Percentiles rank a stretch among this genome's conserved stretches.
phyloP scores from a whole-genome alignment of 176 grass and related monocot genomes.

The Cocos nucifera region DNA sequence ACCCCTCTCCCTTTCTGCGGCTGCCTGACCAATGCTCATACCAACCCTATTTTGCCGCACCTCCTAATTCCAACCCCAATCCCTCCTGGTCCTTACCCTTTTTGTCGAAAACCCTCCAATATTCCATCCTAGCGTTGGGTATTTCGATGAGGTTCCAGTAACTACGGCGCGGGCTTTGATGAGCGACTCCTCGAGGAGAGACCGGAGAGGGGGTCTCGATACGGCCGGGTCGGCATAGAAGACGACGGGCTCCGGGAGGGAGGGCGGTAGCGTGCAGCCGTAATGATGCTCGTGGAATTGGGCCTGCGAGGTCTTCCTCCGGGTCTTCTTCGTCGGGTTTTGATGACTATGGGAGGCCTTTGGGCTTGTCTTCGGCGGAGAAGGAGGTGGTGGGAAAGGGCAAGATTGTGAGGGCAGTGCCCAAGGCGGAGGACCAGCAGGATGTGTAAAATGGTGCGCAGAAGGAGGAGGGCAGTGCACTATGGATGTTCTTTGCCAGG shows the following conservation, averaged over 20 bases:
- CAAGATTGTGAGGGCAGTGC: conserved; percentile 82
- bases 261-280: conserved; percentile 49
- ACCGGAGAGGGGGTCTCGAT: background rate
- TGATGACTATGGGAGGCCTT: conserved; percentile 90
- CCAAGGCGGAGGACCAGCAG: conserved; percentile 63
- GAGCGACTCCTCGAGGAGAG: conserved; percentile 38
- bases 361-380: conserved; percentile 34
- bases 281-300: conserved; percentile 63
- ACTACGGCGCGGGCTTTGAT: conserved; percentile 18
- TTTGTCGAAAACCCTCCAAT: conserved; percentile 26
- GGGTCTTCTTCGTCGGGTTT: conserved; percentile 25
- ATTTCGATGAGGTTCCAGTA: conserved; percentile 2
- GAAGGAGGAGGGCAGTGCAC: conserved; percentile 55
- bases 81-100: conserved; percentile 27
- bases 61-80: conserved; percentile 8
- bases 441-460: conserved; percentile 67
- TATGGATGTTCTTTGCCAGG: conserved; percentile 92
- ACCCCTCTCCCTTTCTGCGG: conserved; percentile 28
- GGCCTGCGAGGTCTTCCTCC: conserved; percentile 41
- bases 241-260: conserved; percentile 54
- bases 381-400: conserved; percentile 31
- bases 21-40: background rate
- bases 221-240: conserved; percentile 13
- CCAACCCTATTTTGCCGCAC: no score
- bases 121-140: background rate